Evolutionary conservation across 805 yeast species (phyloP).

Genomic region (Suhomyces kilbournensis): DNA sequence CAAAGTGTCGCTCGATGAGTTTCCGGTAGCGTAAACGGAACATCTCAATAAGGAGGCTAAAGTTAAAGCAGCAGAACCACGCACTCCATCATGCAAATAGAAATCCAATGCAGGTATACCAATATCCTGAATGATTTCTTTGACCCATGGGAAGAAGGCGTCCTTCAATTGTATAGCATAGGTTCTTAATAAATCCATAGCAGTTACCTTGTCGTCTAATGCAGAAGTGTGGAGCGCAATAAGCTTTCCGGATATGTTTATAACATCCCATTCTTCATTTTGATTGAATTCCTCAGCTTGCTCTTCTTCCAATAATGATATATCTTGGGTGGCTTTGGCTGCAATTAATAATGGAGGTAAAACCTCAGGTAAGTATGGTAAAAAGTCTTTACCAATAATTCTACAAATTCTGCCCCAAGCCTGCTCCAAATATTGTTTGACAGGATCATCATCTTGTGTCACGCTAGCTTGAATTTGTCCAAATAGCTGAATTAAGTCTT

Average conservation of each 20-base stretch:
- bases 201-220: conserved; percentile 90
- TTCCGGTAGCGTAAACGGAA: conserved; percentile 53
- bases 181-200: conserved; percentile 80
- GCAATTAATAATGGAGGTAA: conserved; percentile 84
- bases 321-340: conserved; percentile 88
- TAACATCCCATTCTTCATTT: conserved; percentile 94
- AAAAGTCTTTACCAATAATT: conserved; percentile 78
- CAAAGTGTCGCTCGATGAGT: conserved; percentile 56
- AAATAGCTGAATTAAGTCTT: conserved; percentile 68
- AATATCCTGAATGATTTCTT: conserved; percentile 71
- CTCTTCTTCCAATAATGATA: conserved; percentile 83
- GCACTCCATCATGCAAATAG: conserved; percentile 89
- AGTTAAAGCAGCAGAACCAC: conserved; percentile 84
- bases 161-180: conserved; percentile 84
- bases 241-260: conserved; percentile 85
- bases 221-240: conserved; percentile 92
- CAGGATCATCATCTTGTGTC: conserved; percentile 77
- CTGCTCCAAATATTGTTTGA: conserved; percentile 80
- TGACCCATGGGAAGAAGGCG: conserved; percentile 79
- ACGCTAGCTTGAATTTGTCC: conserved; percentile 64
- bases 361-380: conserved; percentile 79
- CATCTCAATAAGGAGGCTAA: conserved; percentile 74
- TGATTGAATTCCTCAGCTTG: conserved; percentile 77
- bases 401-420: conserved; percentile 96
- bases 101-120: conserved; percentile 87